phyloP scores from a whole-genome alignment of 202 grass and related monocot species.

The Zoysia matrella region DNA sequence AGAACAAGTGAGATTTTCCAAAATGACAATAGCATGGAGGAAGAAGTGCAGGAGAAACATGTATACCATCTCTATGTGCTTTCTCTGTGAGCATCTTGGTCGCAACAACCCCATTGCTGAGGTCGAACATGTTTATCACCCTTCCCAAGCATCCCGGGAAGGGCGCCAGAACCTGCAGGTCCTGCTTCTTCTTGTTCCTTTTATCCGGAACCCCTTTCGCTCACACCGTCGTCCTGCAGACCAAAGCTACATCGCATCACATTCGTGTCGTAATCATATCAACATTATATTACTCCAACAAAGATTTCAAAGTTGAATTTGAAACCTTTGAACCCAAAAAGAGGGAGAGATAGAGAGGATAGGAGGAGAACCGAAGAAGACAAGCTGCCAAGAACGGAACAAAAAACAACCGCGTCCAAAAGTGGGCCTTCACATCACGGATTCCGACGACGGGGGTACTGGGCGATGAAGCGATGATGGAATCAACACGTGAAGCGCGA shows the following conservation, averaged over 20 bases:
- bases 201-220: constrained; percentile 70
- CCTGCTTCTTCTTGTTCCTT: constrained; percentile 60
- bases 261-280: no score
- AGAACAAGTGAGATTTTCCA: not conserved
- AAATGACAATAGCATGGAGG: not conserved
- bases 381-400: constrained; percentile 32
- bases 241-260: not conserved
- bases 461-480: not conserved
- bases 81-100: constrained; percentile 85
- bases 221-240: constrained; percentile 43
- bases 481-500: constrained; percentile 46
- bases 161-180: constrained; percentile 66
- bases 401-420: constrained; percentile 46
- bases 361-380: constrained; percentile 9
- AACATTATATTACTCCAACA: no score
- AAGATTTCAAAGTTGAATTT: constrained; percentile 32
- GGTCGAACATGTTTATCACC: constrained; percentile 85
- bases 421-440: constrained; percentile 15
- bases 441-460: constrained; percentile 13
- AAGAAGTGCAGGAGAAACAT: not conserved
- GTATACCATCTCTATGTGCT: constrained; percentile 79
- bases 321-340: constrained; percentile 28
- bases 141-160: constrained; percentile 71
- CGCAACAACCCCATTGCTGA: constrained; percentile 62
- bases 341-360: not conserved